Conservation (phyloP, 768 basidiomycete species). For the Serpula lacrymans region DNA sequence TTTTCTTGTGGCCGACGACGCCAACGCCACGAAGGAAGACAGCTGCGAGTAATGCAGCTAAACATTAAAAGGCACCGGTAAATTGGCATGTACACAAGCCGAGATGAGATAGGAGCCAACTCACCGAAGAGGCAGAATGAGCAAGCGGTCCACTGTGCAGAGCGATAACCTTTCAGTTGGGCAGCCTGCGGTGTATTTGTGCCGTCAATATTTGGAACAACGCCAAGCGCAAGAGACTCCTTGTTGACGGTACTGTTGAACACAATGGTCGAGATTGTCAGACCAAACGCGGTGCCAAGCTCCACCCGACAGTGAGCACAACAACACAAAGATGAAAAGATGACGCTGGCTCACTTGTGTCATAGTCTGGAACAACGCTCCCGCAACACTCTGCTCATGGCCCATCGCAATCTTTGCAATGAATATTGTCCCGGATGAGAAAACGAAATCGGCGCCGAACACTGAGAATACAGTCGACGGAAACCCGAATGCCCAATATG, state of each 20-base stretch:
- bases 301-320: slow-evolving; percentile 17
- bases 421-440: slow-evolving; percentile 68
- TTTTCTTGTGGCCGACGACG: slow-evolving; percentile 32
- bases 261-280: slow-evolving; percentile 70
- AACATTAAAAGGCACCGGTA: not conserved
- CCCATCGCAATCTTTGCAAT: slow-evolving; percentile 63
- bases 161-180: slow-evolving; percentile 51
- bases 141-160: slow-evolving; percentile 57
- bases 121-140: not conserved
- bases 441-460: slow-evolving; percentile 78
- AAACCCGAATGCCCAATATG: slow-evolving; percentile 78
- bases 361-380: slow-evolving; percentile 78
- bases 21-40: slow-evolving; percentile 40
- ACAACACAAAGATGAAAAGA: not conserved
- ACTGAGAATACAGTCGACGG: slow-evolving; percentile 63
- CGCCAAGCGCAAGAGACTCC: slow-evolving; percentile 29
- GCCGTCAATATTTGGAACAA: slow-evolving; percentile 22
- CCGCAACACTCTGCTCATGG: slow-evolving; percentile 73
- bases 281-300: slow-evolving; percentile 68
- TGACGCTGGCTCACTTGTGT: slow-evolving; percentile 46
- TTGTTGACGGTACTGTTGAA: slow-evolving; percentile 50
- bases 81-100: not conserved
- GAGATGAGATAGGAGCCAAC: too few species aligned
- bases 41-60: slow-evolving; percentile 29
- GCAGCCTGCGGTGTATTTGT: slow-evolving; percentile 31